A percentile compares a stretch with the other conserved stretches of the same genome.
Evolutionary conservation across 2,329 filamentous ascomycete genomes (phyloP).

Genomic region (Beauveria asiatica): DNA sequence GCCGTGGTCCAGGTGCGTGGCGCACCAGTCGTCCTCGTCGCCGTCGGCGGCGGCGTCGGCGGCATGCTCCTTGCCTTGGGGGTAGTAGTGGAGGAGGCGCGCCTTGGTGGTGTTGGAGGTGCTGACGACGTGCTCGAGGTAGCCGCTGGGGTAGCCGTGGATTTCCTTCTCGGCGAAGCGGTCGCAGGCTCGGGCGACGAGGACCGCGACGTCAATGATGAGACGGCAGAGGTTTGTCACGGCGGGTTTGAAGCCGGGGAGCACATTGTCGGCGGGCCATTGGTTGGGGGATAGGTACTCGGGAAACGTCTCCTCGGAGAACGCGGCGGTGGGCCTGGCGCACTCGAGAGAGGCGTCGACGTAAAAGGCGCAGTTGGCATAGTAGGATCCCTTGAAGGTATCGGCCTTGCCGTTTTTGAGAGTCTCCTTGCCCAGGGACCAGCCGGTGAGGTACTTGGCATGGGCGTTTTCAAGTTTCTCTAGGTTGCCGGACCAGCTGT

Average conservation of each 20-base stretch:
- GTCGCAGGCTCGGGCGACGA: conserved; percentile 89
- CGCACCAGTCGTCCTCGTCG: conserved; percentile 86
- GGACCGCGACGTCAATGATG: conserved; percentile 80
- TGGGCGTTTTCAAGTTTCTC: conserved; percentile 50
- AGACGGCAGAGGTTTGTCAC: conserved; percentile 70
- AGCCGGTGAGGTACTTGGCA: conserved; percentile 61
- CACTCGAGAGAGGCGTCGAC: conserved; percentile 54
- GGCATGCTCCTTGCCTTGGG: conserved; percentile 38
- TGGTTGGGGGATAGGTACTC: conserved; percentile 88
- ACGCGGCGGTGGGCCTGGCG: conserved; percentile 50
- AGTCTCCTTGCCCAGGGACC: conserved; percentile 76
- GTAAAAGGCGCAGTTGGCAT: conserved; percentile 76
- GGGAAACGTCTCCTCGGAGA: conserved; percentile 57
- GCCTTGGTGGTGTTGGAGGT: conserved; percentile 86
- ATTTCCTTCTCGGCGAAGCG: conserved; percentile 75
- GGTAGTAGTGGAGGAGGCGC: conserved; percentile 87
- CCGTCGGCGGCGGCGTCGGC: conserved; percentile 20
- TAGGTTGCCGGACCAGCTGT: conserved; percentile 17
- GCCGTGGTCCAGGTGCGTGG: conserved; percentile 82
- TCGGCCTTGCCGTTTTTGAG: conserved; percentile 71
- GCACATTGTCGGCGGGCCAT: conserved; percentile 62
- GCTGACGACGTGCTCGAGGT: conserved; percentile 79
- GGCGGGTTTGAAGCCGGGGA: conserved; percentile 67
- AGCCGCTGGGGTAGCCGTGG: conserved; percentile 63
- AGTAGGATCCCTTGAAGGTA: conserved; percentile 75